phyloP scores from a whole-genome alignment of 805 yeast genomes.

The Geotrichum ghanense region DNA sequence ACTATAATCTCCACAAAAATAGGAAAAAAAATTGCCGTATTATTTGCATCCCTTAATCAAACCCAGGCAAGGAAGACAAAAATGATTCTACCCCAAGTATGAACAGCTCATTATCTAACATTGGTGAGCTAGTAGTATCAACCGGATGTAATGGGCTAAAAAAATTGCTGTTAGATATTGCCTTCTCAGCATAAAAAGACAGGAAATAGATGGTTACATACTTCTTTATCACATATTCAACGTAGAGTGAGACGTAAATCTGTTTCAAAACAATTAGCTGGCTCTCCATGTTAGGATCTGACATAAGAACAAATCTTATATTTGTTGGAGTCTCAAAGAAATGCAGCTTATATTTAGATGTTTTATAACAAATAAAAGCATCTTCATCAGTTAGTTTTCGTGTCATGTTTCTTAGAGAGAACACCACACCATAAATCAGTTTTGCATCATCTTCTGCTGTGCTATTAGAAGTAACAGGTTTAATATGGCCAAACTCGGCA shows the following conservation, averaged over 20 bases:
- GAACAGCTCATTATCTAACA: constrained; percentile 47
- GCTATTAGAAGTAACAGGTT: constrained; percentile 2
- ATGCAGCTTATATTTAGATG: constrained; percentile 71
- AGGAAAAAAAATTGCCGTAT: too few relatives aligned
- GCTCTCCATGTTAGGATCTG: constrained; percentile 51
- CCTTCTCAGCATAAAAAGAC: constrained; percentile 10
- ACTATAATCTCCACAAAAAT: too few relatives aligned
- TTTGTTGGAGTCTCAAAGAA: constrained; percentile 71
- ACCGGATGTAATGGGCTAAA: constrained; percentile 43
- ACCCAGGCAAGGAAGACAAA: constrained; percentile 25
- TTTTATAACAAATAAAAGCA: constrained; percentile 28
- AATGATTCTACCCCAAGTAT: constrained; percentile 43
- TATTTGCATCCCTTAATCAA: constrained; percentile 8
- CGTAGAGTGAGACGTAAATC: constrained; percentile 48
- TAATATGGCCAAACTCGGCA: background rate
- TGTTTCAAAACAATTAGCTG: constrained; percentile 44
- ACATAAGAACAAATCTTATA: constrained; percentile 59
- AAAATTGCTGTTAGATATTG: constrained; percentile 5
- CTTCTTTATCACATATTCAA: constrained; percentile 53
- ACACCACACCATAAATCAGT: constrained; percentile 74
- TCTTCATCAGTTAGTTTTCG: constrained; percentile 35
- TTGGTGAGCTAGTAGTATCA: constrained; percentile 42
- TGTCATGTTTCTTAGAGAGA: constrained; percentile 67
- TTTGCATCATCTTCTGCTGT: constrained; percentile 59
- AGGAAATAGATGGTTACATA: too few relatives aligned